Conservation (phyloP, 176 grass and related monocot species). For the Panicum miliaceum region DNA sequence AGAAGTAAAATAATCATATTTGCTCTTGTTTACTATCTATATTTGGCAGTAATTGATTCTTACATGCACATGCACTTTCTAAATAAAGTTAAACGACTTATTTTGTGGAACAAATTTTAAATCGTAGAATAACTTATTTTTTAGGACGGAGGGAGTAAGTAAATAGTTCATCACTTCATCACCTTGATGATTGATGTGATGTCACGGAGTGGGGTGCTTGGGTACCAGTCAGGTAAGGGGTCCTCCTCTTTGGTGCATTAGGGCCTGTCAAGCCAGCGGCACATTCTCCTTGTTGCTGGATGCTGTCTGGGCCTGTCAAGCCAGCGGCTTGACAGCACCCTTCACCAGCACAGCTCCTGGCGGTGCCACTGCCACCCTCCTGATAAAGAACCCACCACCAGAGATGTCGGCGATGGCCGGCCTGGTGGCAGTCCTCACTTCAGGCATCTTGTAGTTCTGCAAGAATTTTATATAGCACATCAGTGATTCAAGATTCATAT, state of each 20-base stretch:
- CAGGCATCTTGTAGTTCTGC: slow-evolving; percentile 48
- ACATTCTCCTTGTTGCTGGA: slow-evolving; percentile 56
- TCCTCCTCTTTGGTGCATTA: slow-evolving; percentile 57
- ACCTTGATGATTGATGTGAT: slow-evolving; percentile 64
- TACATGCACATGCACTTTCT: no score
- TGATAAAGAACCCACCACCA: slow-evolving; percentile 63
- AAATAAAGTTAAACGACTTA: no score
- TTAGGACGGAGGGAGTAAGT: no score
- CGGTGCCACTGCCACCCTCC: slow-evolving; percentile 36
- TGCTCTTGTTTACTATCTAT: no score
- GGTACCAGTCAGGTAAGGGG: slow-evolving; percentile 73
- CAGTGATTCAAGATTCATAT: slow-evolving; percentile 12
- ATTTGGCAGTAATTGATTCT: no score
- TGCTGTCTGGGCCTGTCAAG: neutral
- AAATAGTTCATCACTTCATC: slow-evolving; percentile 46
- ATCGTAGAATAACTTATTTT: no score
- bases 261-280: slow-evolving; percentile 20
- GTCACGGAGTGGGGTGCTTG: slow-evolving; percentile 66
- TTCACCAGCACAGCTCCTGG: slow-evolving; percentile 44
- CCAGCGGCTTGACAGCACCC: slow-evolving; percentile 26
- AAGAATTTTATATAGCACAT: neutral
- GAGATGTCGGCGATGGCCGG: slow-evolving; percentile 26
- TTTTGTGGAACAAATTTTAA: no score
- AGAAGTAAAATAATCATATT: no score
- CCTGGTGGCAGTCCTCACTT: slow-evolving; percentile 43